Base-by-base conservation (phyloP, 1,139 yeast species). In the Zygoascus hellenicus region DNA sequence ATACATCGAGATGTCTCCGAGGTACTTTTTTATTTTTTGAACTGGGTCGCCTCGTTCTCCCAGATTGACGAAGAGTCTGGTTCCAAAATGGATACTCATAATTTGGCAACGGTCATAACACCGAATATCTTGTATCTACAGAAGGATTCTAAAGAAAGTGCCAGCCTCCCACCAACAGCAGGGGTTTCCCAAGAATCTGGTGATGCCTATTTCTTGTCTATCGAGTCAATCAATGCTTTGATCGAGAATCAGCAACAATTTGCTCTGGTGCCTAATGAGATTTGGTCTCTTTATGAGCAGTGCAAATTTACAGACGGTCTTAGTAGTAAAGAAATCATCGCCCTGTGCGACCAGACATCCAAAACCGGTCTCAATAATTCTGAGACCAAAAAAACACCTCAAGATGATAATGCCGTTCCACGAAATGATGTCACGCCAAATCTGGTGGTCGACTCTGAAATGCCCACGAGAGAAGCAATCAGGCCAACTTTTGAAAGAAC, bases 31-130 rank as follows among this genome's bases (percentile, higher is more conserved):
- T 82, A 83, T 54, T 94, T 94, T 64, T 78, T 94, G 64, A 83
- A 83, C 64, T 92, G 98, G 97, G 95, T 90, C 1, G 90, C 97
- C 0, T 87, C 97, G 5, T 94, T 94, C 68, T 86, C 97, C 1
- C 92, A 87, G 57, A 78, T 67, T 38, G 70, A 67, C 38, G 71
- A 67, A 33, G 68, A 64, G 43, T 53, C 62, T 5, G 98, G 98
- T 0, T 89, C 97, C 6, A 92, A 90, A 68, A 94, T 94, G 99
- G 97, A 92, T 63, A 78, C 85, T 32, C 96, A 90, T 62, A 94
- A 94, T 63, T 73, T 94, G 52, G 96, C 98, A 1, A 92, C 98
- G 0, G 99, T 94, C 4, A 76, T 94, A 46, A 86, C 97, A 0
- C 99, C 99, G 1, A 94, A 92, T 58, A 81, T 94, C 42, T 71